A percentile compares a stretch with the other conserved stretches of the same genome.
Conservation (phyloP, 2,329 filamentous ascomycete genomes). For the Pseudocercospora fijiensis region DNA sequence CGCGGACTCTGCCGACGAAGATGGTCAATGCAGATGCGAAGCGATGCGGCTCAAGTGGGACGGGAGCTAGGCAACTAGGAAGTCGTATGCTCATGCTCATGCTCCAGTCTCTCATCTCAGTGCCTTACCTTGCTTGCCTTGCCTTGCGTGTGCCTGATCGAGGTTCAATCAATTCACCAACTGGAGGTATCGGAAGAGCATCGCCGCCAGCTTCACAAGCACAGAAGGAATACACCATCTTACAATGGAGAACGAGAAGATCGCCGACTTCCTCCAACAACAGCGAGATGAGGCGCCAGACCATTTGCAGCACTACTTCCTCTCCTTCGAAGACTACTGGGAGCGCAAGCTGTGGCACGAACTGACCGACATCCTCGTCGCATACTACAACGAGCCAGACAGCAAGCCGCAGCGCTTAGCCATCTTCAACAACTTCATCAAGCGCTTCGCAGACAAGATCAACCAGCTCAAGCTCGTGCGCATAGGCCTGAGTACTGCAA, state of each 20-base stretch:
- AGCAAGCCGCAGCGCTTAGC: slow-evolving; percentile 82
- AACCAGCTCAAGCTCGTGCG: slow-evolving; percentile 97
- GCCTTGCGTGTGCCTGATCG: slow-evolving; percentile 4
- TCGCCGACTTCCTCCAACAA: slow-evolving; percentile 87
- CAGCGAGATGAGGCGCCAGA: slow-evolving; percentile 85
- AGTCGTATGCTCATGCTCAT: too few relatives aligned
- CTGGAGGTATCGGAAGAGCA: too few relatives aligned
- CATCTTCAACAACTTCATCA: slow-evolving; percentile 92
- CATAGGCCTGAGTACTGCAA: slow-evolving; percentile 80
- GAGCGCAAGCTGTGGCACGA: slow-evolving; percentile 99
- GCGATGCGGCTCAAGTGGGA: slow-evolving; percentile 17
- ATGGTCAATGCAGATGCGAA: too few relatives aligned
- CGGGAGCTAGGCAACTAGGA: too few relatives aligned
- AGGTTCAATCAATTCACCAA: not conserved
- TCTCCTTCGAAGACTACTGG: slow-evolving; percentile 95
- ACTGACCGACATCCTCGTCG: slow-evolving; percentile 82
- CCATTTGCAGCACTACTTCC: slow-evolving; percentile 81
- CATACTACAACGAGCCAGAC: slow-evolving; percentile 80
- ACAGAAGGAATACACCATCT: too few relatives aligned
- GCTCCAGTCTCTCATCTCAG: too few relatives aligned
- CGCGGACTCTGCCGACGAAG: not conserved
- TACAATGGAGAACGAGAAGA: slow-evolving; percentile 78
- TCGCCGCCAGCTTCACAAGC: too few relatives aligned
- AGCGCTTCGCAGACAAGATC: slow-evolving; percentile 97
- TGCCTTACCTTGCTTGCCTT: too few relatives aligned